Percentiles rank a stretch among this genome's conserved stretches.
phyloP scores from a whole-genome alignment of 192 early-diverging fungal species.

The Podila epigama region DNA sequence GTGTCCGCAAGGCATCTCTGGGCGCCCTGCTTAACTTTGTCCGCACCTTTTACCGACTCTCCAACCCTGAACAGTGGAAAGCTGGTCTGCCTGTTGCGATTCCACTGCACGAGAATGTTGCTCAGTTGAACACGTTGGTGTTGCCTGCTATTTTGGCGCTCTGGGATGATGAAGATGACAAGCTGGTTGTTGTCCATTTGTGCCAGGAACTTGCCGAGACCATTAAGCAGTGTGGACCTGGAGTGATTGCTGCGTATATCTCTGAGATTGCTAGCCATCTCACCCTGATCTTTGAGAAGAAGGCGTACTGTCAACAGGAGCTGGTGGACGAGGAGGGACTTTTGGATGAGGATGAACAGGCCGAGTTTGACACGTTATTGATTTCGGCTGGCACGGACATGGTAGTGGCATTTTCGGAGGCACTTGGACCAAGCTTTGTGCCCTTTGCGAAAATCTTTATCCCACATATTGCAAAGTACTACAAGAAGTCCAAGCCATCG shows the following conservation, averaged over 20 bases:
- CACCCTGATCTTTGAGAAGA: conserved; percentile 74
- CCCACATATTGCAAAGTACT: conserved; percentile 83
- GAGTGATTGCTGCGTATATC: conserved; percentile 56
- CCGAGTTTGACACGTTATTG: conserved; percentile 83
- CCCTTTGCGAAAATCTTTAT: conserved; percentile 80
- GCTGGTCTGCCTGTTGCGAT: conserved; percentile 76
- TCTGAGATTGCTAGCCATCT: conserved; percentile 44
- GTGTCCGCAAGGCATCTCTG: conserved; percentile 80
- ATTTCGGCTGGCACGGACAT: conserved; percentile 84
- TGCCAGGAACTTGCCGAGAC: conserved; percentile 76
- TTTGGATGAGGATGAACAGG: conserved; percentile 83
- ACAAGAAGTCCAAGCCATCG: conserved; percentile 63
- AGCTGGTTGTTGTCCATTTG: conserved; percentile 82
- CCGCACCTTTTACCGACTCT: conserved; percentile 79
- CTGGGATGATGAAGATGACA: conserved; percentile 86
- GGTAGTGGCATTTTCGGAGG: conserved; percentile 77
- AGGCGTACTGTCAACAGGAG: conserved; percentile 75
- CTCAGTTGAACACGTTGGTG: conserved; percentile 68
- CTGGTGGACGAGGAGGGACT: conserved; percentile 69
- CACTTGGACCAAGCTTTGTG: conserved; percentile 78
- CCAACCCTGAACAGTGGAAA: conserved; percentile 71
- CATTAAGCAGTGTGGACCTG: conserved; percentile 80
- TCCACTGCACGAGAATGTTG: conserved; percentile 80
- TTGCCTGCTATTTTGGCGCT: conserved; percentile 75
- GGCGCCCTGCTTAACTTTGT: conserved; percentile 79